Conservation (phyloP, 129 eudicot genomes). For the Logfia minima region DNA sequence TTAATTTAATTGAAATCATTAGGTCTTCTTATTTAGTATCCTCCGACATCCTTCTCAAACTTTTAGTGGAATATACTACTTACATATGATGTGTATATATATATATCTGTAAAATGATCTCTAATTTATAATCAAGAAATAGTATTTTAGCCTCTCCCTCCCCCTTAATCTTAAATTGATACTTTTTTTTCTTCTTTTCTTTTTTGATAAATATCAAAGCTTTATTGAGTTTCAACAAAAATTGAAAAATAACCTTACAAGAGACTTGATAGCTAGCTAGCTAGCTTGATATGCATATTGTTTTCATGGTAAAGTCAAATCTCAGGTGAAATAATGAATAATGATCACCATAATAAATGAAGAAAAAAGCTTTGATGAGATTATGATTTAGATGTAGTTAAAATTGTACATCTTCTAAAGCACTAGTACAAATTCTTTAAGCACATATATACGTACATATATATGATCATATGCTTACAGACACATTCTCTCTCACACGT, state of each 20-base stretch:
- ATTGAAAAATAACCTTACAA: background rate
- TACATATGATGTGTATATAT: background rate
- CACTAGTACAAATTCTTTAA: slow-evolving; percentile 17
- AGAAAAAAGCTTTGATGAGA: background rate
- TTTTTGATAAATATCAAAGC: no score
- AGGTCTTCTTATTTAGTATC: slow-evolving; percentile 18
- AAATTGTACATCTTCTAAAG: slow-evolving; percentile 27
- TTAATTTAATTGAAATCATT: slow-evolving; percentile 18
- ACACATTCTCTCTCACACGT: slow-evolving; percentile 30
- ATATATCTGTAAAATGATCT: background rate
- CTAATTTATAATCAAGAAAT: no score
- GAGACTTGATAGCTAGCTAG: background rate
- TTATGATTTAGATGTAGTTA: background rate
- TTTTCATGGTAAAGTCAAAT: background rate
- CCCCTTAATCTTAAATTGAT: no score
- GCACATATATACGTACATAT: background rate
- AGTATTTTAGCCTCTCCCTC: no score
- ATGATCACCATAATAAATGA: slow-evolving; percentile 3
- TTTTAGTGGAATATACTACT: slow-evolving; percentile 9
- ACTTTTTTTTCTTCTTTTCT: no score
- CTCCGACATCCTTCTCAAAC: background rate
- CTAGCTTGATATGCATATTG: background rate
- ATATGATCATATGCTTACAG: slow-evolving; percentile 4
- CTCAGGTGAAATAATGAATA: background rate
- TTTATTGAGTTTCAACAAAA: background rate